A percentile compares a stretch with the other conserved stretches of the same genome.
phyloP scores from a whole-genome alignment of 371 early-diverging fungal species.

The Rozella allomycis region DNA sequence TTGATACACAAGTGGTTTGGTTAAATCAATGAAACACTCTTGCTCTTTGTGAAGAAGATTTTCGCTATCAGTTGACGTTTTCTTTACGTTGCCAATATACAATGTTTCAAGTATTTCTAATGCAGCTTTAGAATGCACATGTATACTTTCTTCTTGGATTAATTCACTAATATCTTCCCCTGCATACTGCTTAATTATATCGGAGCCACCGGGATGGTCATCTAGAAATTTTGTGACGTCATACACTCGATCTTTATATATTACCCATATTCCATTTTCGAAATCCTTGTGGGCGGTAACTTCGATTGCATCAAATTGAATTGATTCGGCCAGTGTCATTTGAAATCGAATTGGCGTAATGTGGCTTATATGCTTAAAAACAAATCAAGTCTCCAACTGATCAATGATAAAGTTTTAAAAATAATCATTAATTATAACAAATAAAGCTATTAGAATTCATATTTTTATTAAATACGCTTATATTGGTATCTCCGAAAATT shows the following conservation, averaged over 20 bases:
- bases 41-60: conserved; percentile 2
- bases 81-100: conserved; percentile 40
- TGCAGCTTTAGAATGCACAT: conserved; percentile 59
- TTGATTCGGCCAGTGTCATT: too few species aligned
- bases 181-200: conserved; percentile 46
- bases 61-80: background rate
- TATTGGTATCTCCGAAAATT: conserved; percentile 50
- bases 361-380: too few species aligned
- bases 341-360: too few species aligned
- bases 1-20: conserved; percentile 58
- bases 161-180: conserved; percentile 43
- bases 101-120: conserved; percentile 60
- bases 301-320: too few species aligned
- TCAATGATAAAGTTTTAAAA: too few species aligned
- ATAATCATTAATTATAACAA: too few species aligned
- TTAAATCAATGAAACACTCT: conserved; percentile 44
- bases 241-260: conserved; percentile 49
- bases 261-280: conserved; percentile 26
- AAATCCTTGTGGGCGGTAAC: too few species aligned
- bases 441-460: too few species aligned
- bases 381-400: too few species aligned
- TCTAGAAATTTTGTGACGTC: conserved; percentile 57
- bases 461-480: too few species aligned
- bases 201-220: conserved; percentile 63
- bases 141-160: conserved; percentile 47